Evolutionary conservation across 495 filamentous ascomycete genomes (phyloP).

Genomic region (Hypoxylon crocopeplum): DNA sequence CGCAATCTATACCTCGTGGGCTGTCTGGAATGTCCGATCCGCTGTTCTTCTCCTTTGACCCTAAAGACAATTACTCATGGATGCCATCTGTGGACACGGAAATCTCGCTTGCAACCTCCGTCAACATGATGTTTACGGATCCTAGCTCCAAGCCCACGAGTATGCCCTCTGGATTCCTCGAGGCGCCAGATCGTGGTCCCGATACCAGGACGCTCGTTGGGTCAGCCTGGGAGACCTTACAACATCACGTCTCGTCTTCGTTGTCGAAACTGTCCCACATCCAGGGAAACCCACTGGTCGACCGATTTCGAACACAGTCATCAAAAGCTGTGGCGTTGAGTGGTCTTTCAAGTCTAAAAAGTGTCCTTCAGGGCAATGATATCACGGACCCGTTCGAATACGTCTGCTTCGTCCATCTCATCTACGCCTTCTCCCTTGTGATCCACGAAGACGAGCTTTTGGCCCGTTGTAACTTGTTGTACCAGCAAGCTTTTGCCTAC

Average conservation of each 20-base stretch:
- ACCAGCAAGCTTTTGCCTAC: constrained; percentile 50
- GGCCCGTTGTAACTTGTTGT: constrained; percentile 39
- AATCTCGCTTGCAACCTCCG: constrained; percentile 37
- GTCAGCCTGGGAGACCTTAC: constrained; percentile 50
- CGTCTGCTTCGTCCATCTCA: constrained; percentile 53
- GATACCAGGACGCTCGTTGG: constrained; percentile 50
- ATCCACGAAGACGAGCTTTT: constrained; percentile 44
- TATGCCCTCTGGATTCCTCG: constrained; percentile 27
- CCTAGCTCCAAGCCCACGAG: constrained; percentile 16
- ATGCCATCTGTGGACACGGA: constrained; percentile 33
- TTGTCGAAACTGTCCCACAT: constrained; percentile 46
- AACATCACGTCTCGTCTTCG: constrained; percentile 50
- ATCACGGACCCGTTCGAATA: constrained; percentile 45
- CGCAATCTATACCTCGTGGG: constrained; percentile 32
- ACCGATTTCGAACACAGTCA: constrained; percentile 46
- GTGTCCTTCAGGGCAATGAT: constrained; percentile 40
- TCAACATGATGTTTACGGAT: constrained; percentile 45
- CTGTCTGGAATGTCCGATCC: constrained; percentile 38
- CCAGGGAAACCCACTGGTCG: constrained; percentile 46
- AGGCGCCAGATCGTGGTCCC: constrained; percentile 24
- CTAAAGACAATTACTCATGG: constrained; percentile 40
- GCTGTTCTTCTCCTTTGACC: constrained; percentile 38
- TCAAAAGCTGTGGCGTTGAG: constrained; percentile 42
- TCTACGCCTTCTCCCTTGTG: constrained; percentile 54
- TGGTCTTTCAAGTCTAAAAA: constrained; percentile 46